Conservation (phyloP, 495 filamentous ascomycete genomes). For the Chaetomidium leptoderma region DNA sequence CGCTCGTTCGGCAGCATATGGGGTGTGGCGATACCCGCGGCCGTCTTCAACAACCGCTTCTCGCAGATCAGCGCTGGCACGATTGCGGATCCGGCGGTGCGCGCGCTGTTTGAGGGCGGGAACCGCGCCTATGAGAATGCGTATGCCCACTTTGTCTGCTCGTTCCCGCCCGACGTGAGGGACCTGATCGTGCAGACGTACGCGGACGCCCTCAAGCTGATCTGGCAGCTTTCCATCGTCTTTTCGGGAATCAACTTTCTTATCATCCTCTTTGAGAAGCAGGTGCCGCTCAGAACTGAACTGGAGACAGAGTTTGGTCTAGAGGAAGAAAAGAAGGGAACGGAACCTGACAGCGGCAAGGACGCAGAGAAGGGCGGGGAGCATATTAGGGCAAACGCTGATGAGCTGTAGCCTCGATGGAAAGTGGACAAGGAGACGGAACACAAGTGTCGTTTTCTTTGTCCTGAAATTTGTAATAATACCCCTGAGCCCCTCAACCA, state of each 20-base stretch:
- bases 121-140: slow-evolving; percentile 27
- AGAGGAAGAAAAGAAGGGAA: neutral
- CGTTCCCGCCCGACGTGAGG: slow-evolving; percentile 20
- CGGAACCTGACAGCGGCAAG: no score
- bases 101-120: slow-evolving; percentile 20
- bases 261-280: slow-evolving; percentile 1
- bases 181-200: slow-evolving; percentile 29
- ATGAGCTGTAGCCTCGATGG: no score
- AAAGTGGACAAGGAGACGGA: no score
- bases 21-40: slow-evolving; percentile 48
- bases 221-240: slow-evolving; percentile 31
- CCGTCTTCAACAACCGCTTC: slow-evolving; percentile 46
- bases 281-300: slow-evolving; percentile 8
- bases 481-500: neutral
- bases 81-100: slow-evolving; percentile 26
- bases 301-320: slow-evolving; percentile 8
- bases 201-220: slow-evolving; percentile 20
- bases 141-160: slow-evolving; percentile 12
- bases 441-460: no score
- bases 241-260: slow-evolving; percentile 23
- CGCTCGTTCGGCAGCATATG: slow-evolving; percentile 48
- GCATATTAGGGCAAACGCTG: no score
- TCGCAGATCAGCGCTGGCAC: slow-evolving; percentile 8
- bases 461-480: no score
- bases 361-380: no score